Evolutionary conservation across 257 asterid species (phyloP), one percentile per base, ranked within the genome.

Genomic region (Penstemon newberryi): DNA sequence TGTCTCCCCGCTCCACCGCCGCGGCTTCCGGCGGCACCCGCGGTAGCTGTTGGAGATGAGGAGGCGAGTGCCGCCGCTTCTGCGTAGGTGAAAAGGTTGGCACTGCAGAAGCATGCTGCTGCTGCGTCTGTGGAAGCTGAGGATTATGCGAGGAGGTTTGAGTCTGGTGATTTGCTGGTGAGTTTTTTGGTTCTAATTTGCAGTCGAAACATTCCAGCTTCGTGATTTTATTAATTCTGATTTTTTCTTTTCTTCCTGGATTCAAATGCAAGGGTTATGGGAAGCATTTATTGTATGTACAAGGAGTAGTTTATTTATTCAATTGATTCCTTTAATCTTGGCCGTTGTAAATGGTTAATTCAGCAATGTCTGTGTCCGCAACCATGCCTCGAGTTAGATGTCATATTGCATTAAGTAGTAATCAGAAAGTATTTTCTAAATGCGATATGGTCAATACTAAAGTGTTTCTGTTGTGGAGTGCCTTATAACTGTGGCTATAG

Each of bases 21-120:
- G 69, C 83, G 79, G 67, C 72, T 76, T 56, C 61, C 79, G 67
- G 38, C 69, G 68, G 69, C 42, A 0, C 52, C 70, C 42, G 73
- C 5, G 50, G 81, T 60, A 46, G 68, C 5, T 37, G 80, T 69
- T 10, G 93, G 67, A 43, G 89, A 71, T 42, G 92, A 80, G 73
- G 96, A 81, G 58, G 84, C 77, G 40, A 64, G 64, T 65, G 84
- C 76, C 41, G 82, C 77, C 50, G 87, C 84, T 10, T 85, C 90
- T 11, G 95, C 96, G 12, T 89, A 82, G 85, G 86, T 82, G 50
- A 94, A 91, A 86, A 85, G 97, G 74, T 78, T 54, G 33, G 96
- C 88, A 63, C 80, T 94, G 88, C 96, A 89, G 96, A 94, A 89
- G 78, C 89, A 86, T 70, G 96, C 93, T 33, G 96, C 93, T 12